Evolutionary conservation across 2,329 filamentous ascomycete species (phyloP).

Genomic region (Apiospora arundinis): DNA sequence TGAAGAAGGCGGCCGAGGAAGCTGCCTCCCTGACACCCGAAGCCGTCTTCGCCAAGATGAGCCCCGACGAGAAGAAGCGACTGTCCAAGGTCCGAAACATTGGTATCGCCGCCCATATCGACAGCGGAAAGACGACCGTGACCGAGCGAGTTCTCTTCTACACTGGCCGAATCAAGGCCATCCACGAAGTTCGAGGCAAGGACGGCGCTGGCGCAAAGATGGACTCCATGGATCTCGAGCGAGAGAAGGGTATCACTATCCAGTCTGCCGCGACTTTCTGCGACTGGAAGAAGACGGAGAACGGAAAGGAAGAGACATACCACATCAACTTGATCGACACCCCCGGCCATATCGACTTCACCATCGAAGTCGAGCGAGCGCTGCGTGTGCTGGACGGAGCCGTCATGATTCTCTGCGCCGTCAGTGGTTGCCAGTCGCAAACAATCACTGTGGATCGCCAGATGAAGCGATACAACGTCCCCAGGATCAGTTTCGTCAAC

Average conservation of each 20-base stretch:
- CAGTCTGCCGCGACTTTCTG: conserved; percentile 98
- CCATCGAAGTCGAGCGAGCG: conserved; percentile 96
- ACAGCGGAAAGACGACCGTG: conserved; percentile 96
- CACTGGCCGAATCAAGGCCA: conserved; percentile 93
- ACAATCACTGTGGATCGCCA: conserved; percentile 98
- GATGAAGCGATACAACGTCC: conserved; percentile 98
- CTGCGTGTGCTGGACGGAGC: conserved; percentile 94
- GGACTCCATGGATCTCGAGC: conserved; percentile 99
- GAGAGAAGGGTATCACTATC: conserved; percentile 98
- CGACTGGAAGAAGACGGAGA: conserved; percentile 89
- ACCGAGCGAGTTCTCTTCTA: conserved; percentile 98
- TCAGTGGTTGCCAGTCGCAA: conserved; percentile 96
- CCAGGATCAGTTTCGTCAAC: conserved; percentile 95
- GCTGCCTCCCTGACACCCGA: conserved; percentile 61
- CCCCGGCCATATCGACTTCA: conserved; percentile 98
- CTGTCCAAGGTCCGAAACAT: conserved; percentile 90
- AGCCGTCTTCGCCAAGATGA: conserved; percentile 78
- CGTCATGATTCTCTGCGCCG: conserved; percentile 97
- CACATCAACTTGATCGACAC: conserved; percentile 99
- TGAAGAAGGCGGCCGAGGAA: conserved; percentile 59
- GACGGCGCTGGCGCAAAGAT: conserved; percentile 98
- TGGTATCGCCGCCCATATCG: conserved; percentile 98
- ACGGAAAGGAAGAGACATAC: conserved; percentile 87
- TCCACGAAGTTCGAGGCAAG: conserved; percentile 95
- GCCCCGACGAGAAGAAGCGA: conserved; percentile 77